A percentile compares a stretch with the other conserved stretches of the same genome.
These are phyloP conservation scores for Leersia perrieri DNA, from an alignment of 176 grass and related monocot genomes.

Conservation along the genomic window DNA sequence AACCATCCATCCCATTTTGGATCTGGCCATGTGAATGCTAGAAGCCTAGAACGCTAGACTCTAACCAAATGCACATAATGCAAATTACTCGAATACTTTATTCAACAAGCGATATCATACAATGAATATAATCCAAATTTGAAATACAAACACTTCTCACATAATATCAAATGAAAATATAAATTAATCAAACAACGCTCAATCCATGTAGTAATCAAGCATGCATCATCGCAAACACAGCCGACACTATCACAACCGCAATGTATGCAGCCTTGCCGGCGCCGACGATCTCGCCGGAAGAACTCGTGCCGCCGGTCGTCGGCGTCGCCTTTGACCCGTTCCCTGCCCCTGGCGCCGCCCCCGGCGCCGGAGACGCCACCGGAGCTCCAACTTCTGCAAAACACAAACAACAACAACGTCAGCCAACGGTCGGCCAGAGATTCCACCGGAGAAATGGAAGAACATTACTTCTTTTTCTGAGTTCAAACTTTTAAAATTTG, in stretches of 20 bases:
- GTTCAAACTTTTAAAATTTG: no score
- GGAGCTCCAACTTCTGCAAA: constrained; percentile 8
- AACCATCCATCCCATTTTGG: no score
- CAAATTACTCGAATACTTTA: background rate
- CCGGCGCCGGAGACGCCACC: constrained; percentile 6
- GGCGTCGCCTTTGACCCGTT: constrained; percentile 38
- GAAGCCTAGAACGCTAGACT: no score
- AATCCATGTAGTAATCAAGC: background rate
- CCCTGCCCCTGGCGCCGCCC: constrained; percentile 33
- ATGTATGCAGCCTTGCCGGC: background rate
- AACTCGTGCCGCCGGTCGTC: background rate
- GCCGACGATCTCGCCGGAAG: background rate
- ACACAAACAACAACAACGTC: background rate
- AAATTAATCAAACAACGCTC: background rate
- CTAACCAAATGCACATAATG: background rate
- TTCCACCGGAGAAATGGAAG: background rate
- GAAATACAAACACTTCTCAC: background rate
- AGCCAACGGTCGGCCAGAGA: background rate
- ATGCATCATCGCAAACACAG: constrained; percentile 28
- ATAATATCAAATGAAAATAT: background rate
- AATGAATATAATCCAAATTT: background rate
- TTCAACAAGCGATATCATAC: background rate
- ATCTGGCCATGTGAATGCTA: no score
- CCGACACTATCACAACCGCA: constrained; percentile 19
- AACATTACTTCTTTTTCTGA: no score